These are phyloP conservation scores for Hansenula sp. DNA, from an alignment of 1,139 yeast species.

Conservation along the genomic window DNA sequence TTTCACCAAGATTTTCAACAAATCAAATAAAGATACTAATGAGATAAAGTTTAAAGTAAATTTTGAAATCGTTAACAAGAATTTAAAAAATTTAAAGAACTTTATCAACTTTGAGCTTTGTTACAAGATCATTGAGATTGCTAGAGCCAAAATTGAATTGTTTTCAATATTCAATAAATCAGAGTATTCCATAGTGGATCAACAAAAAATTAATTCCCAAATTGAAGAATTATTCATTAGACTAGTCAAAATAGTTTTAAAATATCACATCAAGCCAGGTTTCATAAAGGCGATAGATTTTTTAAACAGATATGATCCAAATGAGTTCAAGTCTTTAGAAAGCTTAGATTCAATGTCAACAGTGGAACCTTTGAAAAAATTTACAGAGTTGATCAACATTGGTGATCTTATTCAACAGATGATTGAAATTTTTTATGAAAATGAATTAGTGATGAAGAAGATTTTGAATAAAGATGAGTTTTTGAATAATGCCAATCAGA, in stretches of 20 bases:
- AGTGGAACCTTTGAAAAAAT: slow-evolving; percentile 80
- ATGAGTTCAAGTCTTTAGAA: slow-evolving; percentile 33
- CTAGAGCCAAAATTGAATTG: slow-evolving; percentile 37
- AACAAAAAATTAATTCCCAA: slow-evolving; percentile 23
- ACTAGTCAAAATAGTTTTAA: slow-evolving; percentile 61
- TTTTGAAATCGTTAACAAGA: slow-evolving; percentile 42
- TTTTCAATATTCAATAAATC: slow-evolving; percentile 17
- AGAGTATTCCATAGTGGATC: slow-evolving; percentile 26
- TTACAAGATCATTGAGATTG: slow-evolving; percentile 36
- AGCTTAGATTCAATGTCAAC: slow-evolving; percentile 25
- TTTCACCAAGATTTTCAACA: slow-evolving; percentile 54
- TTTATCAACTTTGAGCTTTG: slow-evolving; percentile 42
- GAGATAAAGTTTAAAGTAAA: slow-evolving; percentile 50
- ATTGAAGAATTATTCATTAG: slow-evolving; percentile 61
- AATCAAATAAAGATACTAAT: slow-evolving; percentile 40
- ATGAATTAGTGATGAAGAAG: slow-evolving; percentile 63
- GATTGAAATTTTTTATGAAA: slow-evolving; percentile 86
- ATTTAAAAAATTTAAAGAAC: slow-evolving; percentile 37
- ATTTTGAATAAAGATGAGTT: slow-evolving; percentile 74
- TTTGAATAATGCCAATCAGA: slow-evolving; percentile 73
- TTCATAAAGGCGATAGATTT: slow-evolving; percentile 75
- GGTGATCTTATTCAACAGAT: slow-evolving; percentile 92
- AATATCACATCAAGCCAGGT: slow-evolving; percentile 72
- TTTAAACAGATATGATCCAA: slow-evolving; percentile 68
- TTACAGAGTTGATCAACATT: slow-evolving; percentile 85